A percentile compares a stretch with the other conserved stretches of the same genome.
These are phyloP conservation scores for Clonostachys byssicola DNA, from an alignment of 2,329 filamentous ascomycete genomes.

Conservation along the genomic window DNA sequence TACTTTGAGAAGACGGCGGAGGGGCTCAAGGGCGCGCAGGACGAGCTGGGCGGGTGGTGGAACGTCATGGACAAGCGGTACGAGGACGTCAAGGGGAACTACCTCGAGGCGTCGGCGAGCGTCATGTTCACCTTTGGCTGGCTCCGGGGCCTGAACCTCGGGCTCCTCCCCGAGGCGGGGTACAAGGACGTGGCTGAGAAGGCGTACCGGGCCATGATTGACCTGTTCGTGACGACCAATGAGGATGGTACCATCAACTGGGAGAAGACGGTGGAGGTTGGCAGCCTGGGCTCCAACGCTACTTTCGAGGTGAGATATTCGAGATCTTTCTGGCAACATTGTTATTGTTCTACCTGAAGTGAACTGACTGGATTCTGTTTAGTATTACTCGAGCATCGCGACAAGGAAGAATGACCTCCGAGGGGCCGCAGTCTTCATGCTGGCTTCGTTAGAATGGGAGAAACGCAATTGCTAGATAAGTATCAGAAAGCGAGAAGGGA, in stretches of 20 bases:
- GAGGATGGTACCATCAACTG: conserved; percentile 38
- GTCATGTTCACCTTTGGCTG: conserved; percentile 51
- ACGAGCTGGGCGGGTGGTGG: conserved; percentile 48
- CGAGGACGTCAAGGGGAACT: conserved; percentile 42
- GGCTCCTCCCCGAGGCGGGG: conserved; percentile 4
- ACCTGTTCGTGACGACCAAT: conserved; percentile 34
- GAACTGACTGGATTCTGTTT: not conserved
- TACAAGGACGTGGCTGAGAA: conserved; percentile 7
- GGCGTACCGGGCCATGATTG: conserved; percentile 21
- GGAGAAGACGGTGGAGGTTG: conserved; percentile 44
- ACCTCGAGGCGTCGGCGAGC: conserved; percentile 51
- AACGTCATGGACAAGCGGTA: conserved; percentile 47
- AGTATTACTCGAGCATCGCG: conserved; percentile 19
- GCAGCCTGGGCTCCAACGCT: conserved; percentile 39
- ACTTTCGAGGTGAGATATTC: conserved; percentile 36
- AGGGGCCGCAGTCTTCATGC: conserved; percentile 19
- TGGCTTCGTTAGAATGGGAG: conserved; percentile 20
- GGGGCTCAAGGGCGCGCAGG: conserved; percentile 32
- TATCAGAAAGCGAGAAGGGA: too few species aligned
- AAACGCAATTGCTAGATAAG: not conserved
- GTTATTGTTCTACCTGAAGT: not conserved
- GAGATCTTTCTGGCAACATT: not conserved
- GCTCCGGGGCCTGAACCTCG: conserved; percentile 28
- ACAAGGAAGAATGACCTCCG: conserved; percentile 18
- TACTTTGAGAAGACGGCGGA: conserved; percentile 31